A percentile compares a stretch with the other conserved stretches of the same genome.
phyloP scores from a whole-genome alignment of 306 rosid genomes.

The Castanea crenata region DNA sequence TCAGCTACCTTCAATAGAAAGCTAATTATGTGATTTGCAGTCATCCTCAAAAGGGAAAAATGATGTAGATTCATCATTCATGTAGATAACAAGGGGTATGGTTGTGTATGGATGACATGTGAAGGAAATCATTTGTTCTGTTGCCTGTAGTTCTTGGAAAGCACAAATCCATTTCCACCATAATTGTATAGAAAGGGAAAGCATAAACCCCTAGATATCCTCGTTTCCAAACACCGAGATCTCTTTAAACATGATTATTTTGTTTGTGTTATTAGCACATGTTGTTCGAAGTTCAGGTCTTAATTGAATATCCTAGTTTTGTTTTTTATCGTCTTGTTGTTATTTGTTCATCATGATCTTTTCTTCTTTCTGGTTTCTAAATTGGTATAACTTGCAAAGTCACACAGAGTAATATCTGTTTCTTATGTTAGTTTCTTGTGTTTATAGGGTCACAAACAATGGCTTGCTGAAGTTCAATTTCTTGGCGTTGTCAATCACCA shows the following conservation, averaged over 20 bases:
- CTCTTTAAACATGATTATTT: neutral
- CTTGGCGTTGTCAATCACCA: constrained; percentile 81
- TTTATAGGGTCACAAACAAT: constrained; percentile 87
- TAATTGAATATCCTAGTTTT: neutral
- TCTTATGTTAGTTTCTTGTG: constrained; percentile 8
- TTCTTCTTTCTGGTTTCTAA: neutral
- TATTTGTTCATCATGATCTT: neutral
- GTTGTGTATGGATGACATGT: neutral
- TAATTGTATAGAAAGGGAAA: neutral
- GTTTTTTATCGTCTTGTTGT: neutral
- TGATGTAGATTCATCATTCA: neutral
- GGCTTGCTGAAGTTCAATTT: constrained; percentile 97
- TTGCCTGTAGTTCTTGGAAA: neutral
- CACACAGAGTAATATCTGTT: neutral
- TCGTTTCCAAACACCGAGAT: neutral
- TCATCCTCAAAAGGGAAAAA: neutral
- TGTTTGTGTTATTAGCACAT: neutral
- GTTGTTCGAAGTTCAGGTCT: neutral
- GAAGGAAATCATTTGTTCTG: neutral
- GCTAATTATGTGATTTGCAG: neutral
- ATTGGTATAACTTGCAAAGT: neutral
- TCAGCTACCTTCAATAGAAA: too few species aligned
- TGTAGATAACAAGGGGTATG: neutral
- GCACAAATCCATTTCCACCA: neutral
- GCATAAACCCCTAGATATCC: neutral